Conservation (phyloP, 2,329 filamentous ascomycete species). For the Rhinocladiella mackenziei region DNA sequence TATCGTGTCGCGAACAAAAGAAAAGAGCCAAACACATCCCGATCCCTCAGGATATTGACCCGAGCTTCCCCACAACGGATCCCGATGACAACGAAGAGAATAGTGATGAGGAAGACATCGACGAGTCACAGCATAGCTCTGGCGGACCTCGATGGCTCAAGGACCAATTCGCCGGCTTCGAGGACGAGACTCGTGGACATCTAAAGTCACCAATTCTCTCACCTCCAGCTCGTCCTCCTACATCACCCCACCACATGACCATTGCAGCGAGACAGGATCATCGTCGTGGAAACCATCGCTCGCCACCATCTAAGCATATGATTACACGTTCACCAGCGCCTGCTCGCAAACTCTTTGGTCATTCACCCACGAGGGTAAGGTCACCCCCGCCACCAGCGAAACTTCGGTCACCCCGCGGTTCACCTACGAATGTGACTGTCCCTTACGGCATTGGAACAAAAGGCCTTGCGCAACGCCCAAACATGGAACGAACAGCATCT, state of each 20-base stretch:
- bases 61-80: conserved; percentile 93
- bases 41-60: conserved; percentile 95
- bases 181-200: conserved; percentile 48
- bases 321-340: conserved; percentile 39
- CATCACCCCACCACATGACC: conserved; percentile 54
- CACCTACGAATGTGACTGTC: conserved; percentile 36
- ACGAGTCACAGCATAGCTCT: conserved; percentile 43
- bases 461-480: conserved; percentile 57
- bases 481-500: conserved; percentile 75
- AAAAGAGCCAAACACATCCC: conserved; percentile 74
- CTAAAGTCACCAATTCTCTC: conserved; percentile 47
- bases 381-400: conserved; percentile 65
- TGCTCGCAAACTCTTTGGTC: conserved; percentile 51
- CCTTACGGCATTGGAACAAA: conserved; percentile 43
- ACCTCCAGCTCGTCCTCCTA: conserved; percentile 57
- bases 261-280: conserved; percentile 37
- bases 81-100: conserved; percentile 80
- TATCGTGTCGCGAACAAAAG: conserved; percentile 75
- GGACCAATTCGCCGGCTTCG: conserved; percentile 65
- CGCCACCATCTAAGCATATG: conserved; percentile 23
- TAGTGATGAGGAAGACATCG: conserved; percentile 57
- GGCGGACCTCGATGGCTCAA: conserved; percentile 67
- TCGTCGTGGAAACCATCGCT: conserved; percentile 16
- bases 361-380: conserved; percentile 66
- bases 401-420: conserved; percentile 48